Percentiles rank a stretch among this genome's conserved stretches.
phyloP scores from a whole-genome alignment of 1,284 basidiomycete genomes.

The Peniophora sp. region DNA sequence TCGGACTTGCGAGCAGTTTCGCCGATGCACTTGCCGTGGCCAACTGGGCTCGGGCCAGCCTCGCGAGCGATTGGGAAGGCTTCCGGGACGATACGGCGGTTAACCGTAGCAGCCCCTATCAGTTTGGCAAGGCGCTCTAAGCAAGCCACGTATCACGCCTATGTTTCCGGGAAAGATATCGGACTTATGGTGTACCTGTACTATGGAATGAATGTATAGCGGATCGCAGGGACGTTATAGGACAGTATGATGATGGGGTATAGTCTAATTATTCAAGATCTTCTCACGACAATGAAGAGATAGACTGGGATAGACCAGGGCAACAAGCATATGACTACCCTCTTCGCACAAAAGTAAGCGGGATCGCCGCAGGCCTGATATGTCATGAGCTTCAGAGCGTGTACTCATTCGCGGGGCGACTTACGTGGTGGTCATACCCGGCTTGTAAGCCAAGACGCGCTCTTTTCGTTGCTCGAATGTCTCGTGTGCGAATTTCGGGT shows the following conservation, averaged over 20 bases:
- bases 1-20: constrained; percentile 70
- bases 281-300: too few relatives aligned
- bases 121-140: not conserved
- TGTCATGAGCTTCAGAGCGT: too few relatives aligned
- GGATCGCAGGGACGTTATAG: not conserved
- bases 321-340: too few relatives aligned
- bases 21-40: constrained; percentile 66
- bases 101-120: not conserved
- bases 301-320: too few relatives aligned
- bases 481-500: constrained; percentile 21
- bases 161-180: not conserved
- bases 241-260: not conserved
- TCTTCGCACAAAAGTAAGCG: too few relatives aligned
- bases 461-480: constrained; percentile 20
- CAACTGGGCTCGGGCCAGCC: constrained; percentile 21
- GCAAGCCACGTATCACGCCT: not conserved
- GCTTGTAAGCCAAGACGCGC: constrained; percentile 15
- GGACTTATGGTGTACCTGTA: not conserved
- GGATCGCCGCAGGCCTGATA: too few relatives aligned
- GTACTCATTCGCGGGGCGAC: too few relatives aligned
- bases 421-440: constrained; percentile 17
- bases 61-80: constrained; percentile 1
- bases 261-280: too few relatives aligned
- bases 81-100: not conserved
- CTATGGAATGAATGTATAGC: not conserved